phyloP scores from a whole-genome alignment of 73 alveolate genomes.

The Symbiodinium natans region DNA sequence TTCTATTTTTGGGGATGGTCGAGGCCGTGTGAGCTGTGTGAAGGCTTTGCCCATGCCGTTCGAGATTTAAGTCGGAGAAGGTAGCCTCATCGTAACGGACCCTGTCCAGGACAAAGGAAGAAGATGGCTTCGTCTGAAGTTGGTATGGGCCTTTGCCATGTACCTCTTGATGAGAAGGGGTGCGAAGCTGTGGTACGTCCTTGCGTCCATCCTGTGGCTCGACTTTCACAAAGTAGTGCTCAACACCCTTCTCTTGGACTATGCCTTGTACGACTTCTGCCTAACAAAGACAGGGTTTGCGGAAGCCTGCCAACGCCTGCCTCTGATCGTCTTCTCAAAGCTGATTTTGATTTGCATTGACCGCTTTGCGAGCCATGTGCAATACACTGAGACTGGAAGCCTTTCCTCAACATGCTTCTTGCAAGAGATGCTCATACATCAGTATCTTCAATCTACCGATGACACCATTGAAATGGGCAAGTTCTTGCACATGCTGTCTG shows the following conservation, averaged over 20 bases:
- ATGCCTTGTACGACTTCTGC: constrained; percentile 60
- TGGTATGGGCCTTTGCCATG: constrained; percentile 15
- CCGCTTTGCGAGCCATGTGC: constrained; percentile 62
- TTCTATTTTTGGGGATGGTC: too few relatives aligned
- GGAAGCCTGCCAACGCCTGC: constrained; percentile 41
- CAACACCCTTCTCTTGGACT: constrained; percentile 25
- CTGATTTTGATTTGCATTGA: constrained; percentile 32
- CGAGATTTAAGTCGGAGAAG: too few relatives aligned
- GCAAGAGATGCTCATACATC: constrained; percentile 55
- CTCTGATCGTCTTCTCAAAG: constrained; percentile 40
- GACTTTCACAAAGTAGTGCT: constrained; percentile 49
- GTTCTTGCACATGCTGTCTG: neutral
- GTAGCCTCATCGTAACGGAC: too few relatives aligned
- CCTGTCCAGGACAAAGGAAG: too few relatives aligned
- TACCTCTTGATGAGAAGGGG: constrained; percentile 30
- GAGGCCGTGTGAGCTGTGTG: too few relatives aligned
- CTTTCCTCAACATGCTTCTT: constrained; percentile 51
- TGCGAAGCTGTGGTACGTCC: constrained; percentile 27
- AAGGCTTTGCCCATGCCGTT: too few relatives aligned
- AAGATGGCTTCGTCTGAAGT: constrained; percentile 6
- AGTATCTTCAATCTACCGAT: constrained; percentile 33
- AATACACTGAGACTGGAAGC: constrained; percentile 37
- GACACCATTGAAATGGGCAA: constrained; percentile 51
- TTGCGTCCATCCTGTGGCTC: constrained; percentile 42
- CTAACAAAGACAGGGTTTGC: constrained; percentile 18